Evolutionary conservation across 768 basidiomycete species (phyloP).

Genomic region (Goffeauzyma gilvescens): DNA sequence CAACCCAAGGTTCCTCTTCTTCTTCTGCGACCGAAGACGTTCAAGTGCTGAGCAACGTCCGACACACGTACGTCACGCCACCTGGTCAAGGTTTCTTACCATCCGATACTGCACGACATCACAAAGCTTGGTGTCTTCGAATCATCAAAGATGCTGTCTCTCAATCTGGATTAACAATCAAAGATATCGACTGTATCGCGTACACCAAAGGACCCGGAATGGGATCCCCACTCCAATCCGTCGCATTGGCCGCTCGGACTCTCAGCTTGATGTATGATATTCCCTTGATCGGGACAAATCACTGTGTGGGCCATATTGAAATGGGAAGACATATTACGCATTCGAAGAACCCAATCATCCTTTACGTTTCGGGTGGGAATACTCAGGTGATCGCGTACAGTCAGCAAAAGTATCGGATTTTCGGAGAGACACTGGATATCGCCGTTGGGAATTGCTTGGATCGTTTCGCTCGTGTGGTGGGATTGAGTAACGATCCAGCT

Average conservation of each 20-base stretch:
- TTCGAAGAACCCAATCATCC: slow-evolving; percentile 82
- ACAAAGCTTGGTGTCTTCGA: slow-evolving; percentile 73
- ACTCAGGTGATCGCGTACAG: slow-evolving; percentile 99
- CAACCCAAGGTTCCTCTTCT: slow-evolving; percentile 6
- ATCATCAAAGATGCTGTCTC: slow-evolving; percentile 60
- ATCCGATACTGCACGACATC: slow-evolving; percentile 83
- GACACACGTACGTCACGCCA: slow-evolving; percentile 97
- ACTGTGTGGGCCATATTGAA: slow-evolving; percentile 99
- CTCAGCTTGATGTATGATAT: slow-evolving; percentile 71
- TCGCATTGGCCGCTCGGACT: slow-evolving; percentile 80
- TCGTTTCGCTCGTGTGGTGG: slow-evolving; percentile 85
- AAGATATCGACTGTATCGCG: slow-evolving; percentile 81
- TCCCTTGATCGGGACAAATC: slow-evolving; percentile 93
- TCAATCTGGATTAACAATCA: slow-evolving; percentile 49
- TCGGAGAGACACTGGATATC: slow-evolving; percentile 95
- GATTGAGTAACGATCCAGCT: slow-evolving; percentile 81
- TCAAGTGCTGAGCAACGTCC: slow-evolving; percentile 67
- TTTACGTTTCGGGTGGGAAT: slow-evolving; percentile 97
- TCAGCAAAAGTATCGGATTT: slow-evolving; percentile 88
- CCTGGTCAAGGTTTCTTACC: slow-evolving; percentile 96
- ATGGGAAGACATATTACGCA: slow-evolving; percentile 92
- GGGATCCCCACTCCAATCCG: slow-evolving; percentile 90
- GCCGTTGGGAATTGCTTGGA: slow-evolving; percentile 99
- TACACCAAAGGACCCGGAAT: slow-evolving; percentile 99
- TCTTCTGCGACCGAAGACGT: slow-evolving; percentile 34